phyloP scores from a whole-genome alignment of 2,329 filamentous ascomycete genomes.

The Pseudogymnoascus sp. region DNA sequence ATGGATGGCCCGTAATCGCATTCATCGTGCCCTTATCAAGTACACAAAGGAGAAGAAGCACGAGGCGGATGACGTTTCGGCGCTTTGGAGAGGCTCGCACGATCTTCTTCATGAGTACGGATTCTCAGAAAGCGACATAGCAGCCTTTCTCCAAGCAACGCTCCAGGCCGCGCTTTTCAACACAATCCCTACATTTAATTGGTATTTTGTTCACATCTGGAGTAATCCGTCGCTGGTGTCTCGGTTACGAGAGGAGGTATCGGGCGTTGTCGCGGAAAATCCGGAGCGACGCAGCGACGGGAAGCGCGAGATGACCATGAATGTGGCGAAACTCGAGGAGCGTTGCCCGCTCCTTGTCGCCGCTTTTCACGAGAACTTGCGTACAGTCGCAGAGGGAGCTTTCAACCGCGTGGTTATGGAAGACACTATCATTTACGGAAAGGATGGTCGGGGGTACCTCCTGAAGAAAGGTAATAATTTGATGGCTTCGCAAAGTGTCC shows the following conservation, averaged over 20 bases:
- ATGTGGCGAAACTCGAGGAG: neutral
- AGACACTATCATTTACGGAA: neutral
- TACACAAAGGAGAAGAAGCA: no score
- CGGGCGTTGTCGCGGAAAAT: neutral
- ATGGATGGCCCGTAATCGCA: no score
- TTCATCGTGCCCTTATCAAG: no score
- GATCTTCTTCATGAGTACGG: conserved; percentile 22
- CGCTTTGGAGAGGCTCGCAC: no score
- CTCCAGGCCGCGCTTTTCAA: conserved; percentile 28
- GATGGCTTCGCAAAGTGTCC: no score
- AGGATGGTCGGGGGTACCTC: neutral
- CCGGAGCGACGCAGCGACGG: neutral
- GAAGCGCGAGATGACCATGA: neutral
- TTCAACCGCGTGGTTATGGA: neutral
- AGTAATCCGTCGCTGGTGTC: conserved; percentile 22
- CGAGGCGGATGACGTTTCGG: no score
- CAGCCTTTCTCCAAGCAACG: conserved; percentile 27
- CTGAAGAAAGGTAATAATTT: neutral
- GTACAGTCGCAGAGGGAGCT: neutral
- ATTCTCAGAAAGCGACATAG: conserved; percentile 25
- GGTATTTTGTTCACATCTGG: conserved; percentile 29
- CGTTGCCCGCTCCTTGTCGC: neutral
- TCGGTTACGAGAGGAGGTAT: conserved; percentile 28
- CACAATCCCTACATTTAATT: conserved; percentile 33
- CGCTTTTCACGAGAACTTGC: neutral